Percentiles rank a stretch among this genome's conserved stretches.
These are phyloP conservation scores for Mucor plumbeus DNA, from an alignment of 371 early-diverging fungal genomes.

Conservation along the genomic window DNA sequence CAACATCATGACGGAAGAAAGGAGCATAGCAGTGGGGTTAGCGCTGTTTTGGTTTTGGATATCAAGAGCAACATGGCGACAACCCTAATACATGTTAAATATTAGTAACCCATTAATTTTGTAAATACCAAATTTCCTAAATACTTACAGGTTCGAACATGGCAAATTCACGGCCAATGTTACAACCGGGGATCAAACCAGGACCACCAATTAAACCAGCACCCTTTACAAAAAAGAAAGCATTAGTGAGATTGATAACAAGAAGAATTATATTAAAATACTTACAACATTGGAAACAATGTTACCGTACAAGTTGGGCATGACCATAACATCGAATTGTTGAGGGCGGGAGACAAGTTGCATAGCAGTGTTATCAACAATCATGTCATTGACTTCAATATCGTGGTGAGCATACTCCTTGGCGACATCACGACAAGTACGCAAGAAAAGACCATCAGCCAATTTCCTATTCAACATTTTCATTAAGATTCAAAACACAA, in stretches of 20 bases:
- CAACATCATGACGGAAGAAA: conserved; percentile 91
- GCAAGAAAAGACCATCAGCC: conserved; percentile 96
- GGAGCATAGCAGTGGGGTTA: conserved; percentile 91
- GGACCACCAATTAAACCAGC: conserved; percentile 96
- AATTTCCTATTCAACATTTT: conserved; percentile 73
- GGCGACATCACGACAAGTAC: conserved; percentile 90
- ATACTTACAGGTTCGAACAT: conserved; percentile 87
- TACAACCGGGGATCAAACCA: conserved; percentile 94
- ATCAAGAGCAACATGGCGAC: conserved; percentile 95
- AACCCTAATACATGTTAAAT: conserved; percentile 54
- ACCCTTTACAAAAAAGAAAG: conserved; percentile 45
- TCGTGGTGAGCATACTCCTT: conserved; percentile 88
- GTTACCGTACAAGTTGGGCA: conserved; percentile 98
- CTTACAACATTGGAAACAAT: conserved; percentile 89
- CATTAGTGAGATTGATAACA: not conserved
- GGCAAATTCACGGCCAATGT: conserved; percentile 94
- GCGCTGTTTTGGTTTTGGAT: conserved; percentile 92
- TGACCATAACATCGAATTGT: conserved; percentile 98
- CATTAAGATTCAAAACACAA: not conserved
- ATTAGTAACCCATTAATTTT: not conserved
- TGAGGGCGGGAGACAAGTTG: conserved; percentile 95
- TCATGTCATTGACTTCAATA: conserved; percentile 95
- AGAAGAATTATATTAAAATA: not conserved
- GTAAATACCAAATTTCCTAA: not conserved
- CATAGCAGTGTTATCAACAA: conserved; percentile 98